These are phyloP conservation scores for Rhynchospora breviuscula DNA, from an alignment of 176 grass and related monocot genomes.

Conservation along the genomic window DNA sequence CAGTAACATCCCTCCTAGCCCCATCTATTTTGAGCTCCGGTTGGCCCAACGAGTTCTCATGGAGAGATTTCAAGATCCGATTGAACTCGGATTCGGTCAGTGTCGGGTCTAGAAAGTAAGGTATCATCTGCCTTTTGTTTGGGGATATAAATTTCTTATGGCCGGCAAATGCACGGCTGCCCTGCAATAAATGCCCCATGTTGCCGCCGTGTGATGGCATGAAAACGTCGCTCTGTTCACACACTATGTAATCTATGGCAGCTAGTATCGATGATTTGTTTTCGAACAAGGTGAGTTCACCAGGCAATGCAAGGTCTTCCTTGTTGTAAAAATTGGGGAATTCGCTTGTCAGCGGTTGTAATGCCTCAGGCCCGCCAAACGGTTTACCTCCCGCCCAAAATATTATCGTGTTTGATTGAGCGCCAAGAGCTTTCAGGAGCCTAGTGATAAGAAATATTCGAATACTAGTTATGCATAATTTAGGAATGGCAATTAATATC, in stretches of 20 bases:
- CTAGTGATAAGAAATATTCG: slow-evolving; percentile 4
- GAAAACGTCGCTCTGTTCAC: slow-evolving; percentile 49
- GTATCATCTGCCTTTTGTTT: slow-evolving; percentile 38
- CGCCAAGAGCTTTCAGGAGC: slow-evolving; percentile 44
- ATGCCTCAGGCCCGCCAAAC: slow-evolving; percentile 15
- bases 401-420: slow-evolving; percentile 26
- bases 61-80: slow-evolving; percentile 26
- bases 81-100: slow-evolving; percentile 32
- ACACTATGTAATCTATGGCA: slow-evolving; percentile 46
- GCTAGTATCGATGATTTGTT: slow-evolving; percentile 37
- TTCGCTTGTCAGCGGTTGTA: slow-evolving; percentile 18
- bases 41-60: slow-evolving; percentile 28
- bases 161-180: slow-evolving; percentile 31
- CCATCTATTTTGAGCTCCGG: slow-evolving; percentile 31
- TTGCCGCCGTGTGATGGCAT: slow-evolving; percentile 51
- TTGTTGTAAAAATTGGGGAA: slow-evolving; percentile 44
- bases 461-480: background rate
- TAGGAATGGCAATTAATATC: background rate
- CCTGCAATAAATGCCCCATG: slow-evolving; percentile 47
- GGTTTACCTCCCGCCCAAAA: slow-evolving; percentile 52
- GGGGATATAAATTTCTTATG: slow-evolving; percentile 47
- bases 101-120: slow-evolving; percentile 20
- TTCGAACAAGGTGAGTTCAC: slow-evolving; percentile 25
- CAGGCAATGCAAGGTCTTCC: slow-evolving; percentile 13
- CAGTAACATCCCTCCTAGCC: slow-evolving; percentile 35